These are phyloP conservation scores for Bathelium albidoporum DNA, from an alignment of 495 filamentous ascomycete genomes.

Conservation along the genomic window DNA sequence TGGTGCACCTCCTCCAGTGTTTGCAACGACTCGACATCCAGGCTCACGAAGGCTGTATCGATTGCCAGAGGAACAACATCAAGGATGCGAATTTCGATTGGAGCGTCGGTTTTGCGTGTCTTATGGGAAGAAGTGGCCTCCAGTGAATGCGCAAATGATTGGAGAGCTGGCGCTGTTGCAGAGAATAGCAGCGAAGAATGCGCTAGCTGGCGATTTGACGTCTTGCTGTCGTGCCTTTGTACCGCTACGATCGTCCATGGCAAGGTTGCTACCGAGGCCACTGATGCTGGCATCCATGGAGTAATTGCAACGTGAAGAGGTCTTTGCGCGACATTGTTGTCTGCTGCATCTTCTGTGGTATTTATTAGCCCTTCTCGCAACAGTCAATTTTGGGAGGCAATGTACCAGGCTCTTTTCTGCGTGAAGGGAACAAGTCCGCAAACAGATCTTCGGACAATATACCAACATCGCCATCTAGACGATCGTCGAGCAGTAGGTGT, in stretches of 20 bases:
- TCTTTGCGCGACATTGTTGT: background rate
- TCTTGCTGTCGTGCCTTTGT: constrained; percentile 25
- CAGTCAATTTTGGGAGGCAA: background rate
- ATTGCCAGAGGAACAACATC: constrained; percentile 71
- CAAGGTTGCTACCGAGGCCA: constrained; percentile 46
- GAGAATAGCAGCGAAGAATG: constrained; percentile 75
- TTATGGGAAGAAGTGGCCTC: constrained; percentile 53
- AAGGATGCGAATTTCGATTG: constrained; percentile 68
- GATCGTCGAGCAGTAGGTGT: constrained; percentile 62
- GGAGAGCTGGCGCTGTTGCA: constrained; percentile 64
- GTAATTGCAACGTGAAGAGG: constrained; percentile 61
- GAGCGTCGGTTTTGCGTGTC: constrained; percentile 34
- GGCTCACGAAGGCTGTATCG: constrained; percentile 73
- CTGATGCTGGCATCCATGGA: constrained; percentile 59
- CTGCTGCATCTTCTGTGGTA: background rate
- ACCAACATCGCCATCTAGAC: constrained; percentile 79
- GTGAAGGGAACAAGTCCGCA: constrained; percentile 59
- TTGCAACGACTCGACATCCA: constrained; percentile 63
- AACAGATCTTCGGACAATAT: constrained; percentile 81
- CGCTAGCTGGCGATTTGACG: constrained; percentile 35
- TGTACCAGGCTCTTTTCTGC: background rate
- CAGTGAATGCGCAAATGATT: constrained; percentile 57
- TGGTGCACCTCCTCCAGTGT: constrained; percentile 52
- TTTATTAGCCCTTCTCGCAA: background rate
- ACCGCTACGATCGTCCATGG: constrained; percentile 83